These are phyloP conservation scores for Scedosporium minutisporum DNA, from an alignment of 2,329 filamentous ascomycete genomes.

Conservation along the genomic window DNA sequence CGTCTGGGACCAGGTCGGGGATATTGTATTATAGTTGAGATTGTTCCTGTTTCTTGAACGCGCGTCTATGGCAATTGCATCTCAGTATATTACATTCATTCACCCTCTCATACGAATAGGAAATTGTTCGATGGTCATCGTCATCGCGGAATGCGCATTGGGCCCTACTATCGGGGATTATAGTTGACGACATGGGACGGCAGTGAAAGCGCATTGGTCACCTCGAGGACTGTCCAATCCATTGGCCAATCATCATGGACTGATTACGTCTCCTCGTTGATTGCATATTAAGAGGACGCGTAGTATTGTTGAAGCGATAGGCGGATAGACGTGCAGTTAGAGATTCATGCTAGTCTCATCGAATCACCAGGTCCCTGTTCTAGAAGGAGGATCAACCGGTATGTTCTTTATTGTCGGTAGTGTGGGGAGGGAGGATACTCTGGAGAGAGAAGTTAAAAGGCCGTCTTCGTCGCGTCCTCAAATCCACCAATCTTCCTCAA, in stretches of 20 bases:
- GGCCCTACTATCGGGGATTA: not conserved
- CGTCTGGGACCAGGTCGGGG: not conserved
- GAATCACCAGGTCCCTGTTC: too few species aligned
- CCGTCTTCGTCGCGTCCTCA: too few species aligned
- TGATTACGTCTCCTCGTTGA: conserved; percentile 2
- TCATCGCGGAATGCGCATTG: not conserved
- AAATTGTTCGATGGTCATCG: not conserved
- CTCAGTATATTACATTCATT: not conserved
- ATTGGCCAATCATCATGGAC: not conserved
- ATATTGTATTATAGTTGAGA: not conserved
- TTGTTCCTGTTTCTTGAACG: not conserved
- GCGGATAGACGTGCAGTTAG: not conserved
- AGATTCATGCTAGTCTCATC: too few species aligned
- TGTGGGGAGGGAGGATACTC: too few species aligned
- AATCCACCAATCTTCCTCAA: too few species aligned
- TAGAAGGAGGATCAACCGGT: too few species aligned
- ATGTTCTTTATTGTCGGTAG: too few species aligned
- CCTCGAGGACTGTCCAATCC: not conserved
- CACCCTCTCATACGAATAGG: not conserved
- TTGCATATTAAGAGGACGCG: conserved; percentile 1
- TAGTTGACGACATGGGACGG: not conserved
- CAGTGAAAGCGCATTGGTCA: not conserved
- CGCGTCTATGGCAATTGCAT: not conserved
- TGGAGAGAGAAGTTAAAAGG: too few species aligned
- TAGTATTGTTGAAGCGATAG: not conserved